A percentile compares a stretch with the other conserved stretches of the same genome.
phyloP scores from a whole-genome alignment of 2,329 filamentous ascomycete species.

The Cyphellophora attinorum region DNA sequence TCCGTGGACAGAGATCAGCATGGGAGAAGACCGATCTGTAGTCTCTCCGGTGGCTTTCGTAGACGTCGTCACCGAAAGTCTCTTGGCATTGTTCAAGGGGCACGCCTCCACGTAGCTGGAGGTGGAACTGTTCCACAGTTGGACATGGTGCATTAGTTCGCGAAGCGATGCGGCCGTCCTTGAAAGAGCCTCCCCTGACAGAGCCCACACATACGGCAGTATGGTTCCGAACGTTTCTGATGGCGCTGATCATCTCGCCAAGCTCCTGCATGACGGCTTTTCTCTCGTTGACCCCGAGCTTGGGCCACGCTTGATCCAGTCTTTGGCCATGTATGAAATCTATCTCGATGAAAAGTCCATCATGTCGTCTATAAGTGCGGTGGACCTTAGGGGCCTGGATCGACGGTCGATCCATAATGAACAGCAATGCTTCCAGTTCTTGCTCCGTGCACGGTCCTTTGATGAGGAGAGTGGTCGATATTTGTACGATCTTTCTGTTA shows the following conservation, averaged over 20 bases:
- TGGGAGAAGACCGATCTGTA: constrained; percentile 18
- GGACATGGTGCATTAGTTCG: background rate
- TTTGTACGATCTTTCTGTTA: too few species aligned
- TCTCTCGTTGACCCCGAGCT: background rate
- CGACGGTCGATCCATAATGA: background rate
- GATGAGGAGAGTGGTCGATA: too few species aligned
- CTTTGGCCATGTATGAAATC: background rate
- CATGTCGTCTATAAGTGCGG: background rate
- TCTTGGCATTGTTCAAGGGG: background rate
- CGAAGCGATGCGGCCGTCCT: background rate
- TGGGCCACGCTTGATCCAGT: background rate
- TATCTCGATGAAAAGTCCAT: background rate
- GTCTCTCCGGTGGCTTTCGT: background rate
- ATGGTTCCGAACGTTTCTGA: background rate
- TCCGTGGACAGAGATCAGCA: constrained; percentile 20
- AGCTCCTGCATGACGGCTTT: background rate
- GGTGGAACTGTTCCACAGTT: background rate
- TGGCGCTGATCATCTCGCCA: background rate
- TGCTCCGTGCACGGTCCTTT: background rate
- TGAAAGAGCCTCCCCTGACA: background rate
- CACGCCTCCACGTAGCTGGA: background rate
- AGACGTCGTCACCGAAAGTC: background rate
- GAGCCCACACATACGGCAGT: background rate
- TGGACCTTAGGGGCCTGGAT: background rate
- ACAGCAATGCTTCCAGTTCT: background rate